Evolutionary conservation across 352 stramenopile species (phyloP), one percentile per base, ranked within the genome.

Genomic region (Phytophthora sp.): DNA sequence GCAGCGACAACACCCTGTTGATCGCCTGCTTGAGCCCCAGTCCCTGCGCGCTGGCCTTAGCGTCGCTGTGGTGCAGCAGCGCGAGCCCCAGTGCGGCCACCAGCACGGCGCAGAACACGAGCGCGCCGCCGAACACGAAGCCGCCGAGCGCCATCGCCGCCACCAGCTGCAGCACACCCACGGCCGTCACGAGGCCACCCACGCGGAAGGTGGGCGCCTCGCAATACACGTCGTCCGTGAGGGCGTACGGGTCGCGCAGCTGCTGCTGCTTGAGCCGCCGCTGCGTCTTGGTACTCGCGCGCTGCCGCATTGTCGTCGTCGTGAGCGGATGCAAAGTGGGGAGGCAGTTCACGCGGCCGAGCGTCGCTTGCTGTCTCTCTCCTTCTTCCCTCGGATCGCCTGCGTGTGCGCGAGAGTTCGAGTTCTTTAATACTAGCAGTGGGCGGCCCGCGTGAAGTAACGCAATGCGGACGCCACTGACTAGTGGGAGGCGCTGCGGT

Each of bases 21-120:
- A 82, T 55, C 0, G 51, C 49, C 23, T 66, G 54, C 38, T 67
- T 57, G 5, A 71, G 13, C n/a, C 62, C 55, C 52, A 71, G 18
- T 37, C 55, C 50, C 11, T 72, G 52, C 12, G 50, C 30, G 3
- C 17, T n/a, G 26, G 28, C 17, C 28, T 50, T 63, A 6, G 24
- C 43, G 17, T 54, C 54, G 38, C 48, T 64, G 15, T 58, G 54
- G 6, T 58, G 49, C 37, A 73, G 32, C 30, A 76, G 15, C 26
- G 52, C 32, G 9, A 78, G 12, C 0, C 62, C 65, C 27, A 82
- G 3, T 21, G 35, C 55, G 44, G 37, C 54, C 26, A 81, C 15
- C 15, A 77, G 24, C 24, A 75, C 27, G 9, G 51, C 43, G 34
- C 72, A 80, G 34, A 87, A 76, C 50, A 87, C 46, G 21, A 84